Evolutionary conservation across 1,139 yeast genomes (phyloP), one percentile per base, ranked within the genome.

Genomic region (Nakaseomyces kungkrabaensis): DNA sequence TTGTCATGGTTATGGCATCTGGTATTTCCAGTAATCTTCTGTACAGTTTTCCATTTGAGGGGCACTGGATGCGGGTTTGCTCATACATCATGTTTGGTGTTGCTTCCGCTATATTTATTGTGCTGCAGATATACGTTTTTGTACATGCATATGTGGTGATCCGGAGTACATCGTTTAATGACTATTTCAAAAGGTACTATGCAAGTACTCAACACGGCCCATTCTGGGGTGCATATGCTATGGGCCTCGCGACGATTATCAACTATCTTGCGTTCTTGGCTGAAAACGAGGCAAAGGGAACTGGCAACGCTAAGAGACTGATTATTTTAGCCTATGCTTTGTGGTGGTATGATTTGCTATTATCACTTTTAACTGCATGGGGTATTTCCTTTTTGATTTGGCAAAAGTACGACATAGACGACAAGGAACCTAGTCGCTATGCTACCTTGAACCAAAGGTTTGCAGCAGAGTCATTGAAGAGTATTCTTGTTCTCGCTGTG

Each of bases 1-100:
- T 83, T 66, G 83, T 85, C 37, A 72, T 79, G 46, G 75, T 81
- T n/a, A 88, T 88, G 96, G 96, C 95, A 3, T 77, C 84, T 0
- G 96, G 96, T 1, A 85, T 87, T 44, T 70, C 86, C 1, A 70
- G 85, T 4, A 66, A 76, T 38, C 69, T 85, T 7, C 68, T 87
- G 47, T 76, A 79, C 65, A 63, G 70, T 33, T 87, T 82, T 63
- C 89, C 95, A 0, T 85, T 78, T 60, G 74, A 72, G 1, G 75
- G 81, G 0, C 64, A 67, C 45, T 80, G 94, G 94, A 71, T 86
- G 31, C 59, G 71, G 44, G 66, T 77, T 2, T 71, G 81, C 49
- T 82, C 85, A 1, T 70, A 77, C 50, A 74, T 83, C 9, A 72
- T 82, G 72, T 79, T 77, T 67, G 82, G 75, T 5, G 57, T 80